Percentiles rank a stretch among this genome's conserved stretches.
These are phyloP conservation scores for Discostella pseudostelligera DNA, from an alignment of 108 stramenopile species.

Conservation along the genomic window DNA sequence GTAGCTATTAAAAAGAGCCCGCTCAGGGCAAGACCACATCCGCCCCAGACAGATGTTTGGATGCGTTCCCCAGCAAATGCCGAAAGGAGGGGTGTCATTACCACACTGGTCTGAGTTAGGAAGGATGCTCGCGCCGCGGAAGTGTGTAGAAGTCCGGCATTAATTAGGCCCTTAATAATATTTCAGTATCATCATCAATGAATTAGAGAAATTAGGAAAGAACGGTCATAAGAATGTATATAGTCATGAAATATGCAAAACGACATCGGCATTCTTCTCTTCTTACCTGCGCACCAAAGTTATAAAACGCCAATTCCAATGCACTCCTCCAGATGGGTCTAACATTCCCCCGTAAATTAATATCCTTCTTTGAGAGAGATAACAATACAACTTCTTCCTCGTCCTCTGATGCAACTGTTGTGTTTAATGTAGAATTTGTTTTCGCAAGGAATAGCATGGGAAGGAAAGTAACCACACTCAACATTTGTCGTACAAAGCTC, in stretches of 20 bases:
- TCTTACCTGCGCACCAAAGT: conserved; percentile 60
- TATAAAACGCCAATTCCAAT: conserved; percentile 64
- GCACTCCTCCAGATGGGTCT: conserved; percentile 48
- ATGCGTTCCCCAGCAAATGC: conserved; percentile 50
- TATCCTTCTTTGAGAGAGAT: background rate
- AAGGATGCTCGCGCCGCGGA: conserved; percentile 62
- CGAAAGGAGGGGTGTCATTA: conserved; percentile 69
- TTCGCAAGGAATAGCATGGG: conserved; percentile 35
- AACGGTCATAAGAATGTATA: background rate
- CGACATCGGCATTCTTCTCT: background rate
- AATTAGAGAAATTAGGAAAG: too few species aligned
- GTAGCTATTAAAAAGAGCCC: conserved; percentile 53
- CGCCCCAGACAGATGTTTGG: conserved; percentile 46
- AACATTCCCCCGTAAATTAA: background rate
- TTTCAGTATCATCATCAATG: too few species aligned
- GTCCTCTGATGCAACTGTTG: background rate
- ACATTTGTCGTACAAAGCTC: conserved; percentile 49
- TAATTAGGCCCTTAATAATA: conserved; percentile 45
- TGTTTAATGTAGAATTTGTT: background rate
- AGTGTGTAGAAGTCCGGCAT: conserved; percentile 53
- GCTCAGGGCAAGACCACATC: conserved; percentile 47
- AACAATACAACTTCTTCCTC: background rate
- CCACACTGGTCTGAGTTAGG: conserved; percentile 67
- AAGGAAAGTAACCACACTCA: conserved; percentile 52
- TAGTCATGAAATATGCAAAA: background rate